Evolutionary conservation across 2,329 filamentous ascomycete genomes (phyloP), one percentile per base, ranked within the genome.

Genomic region (Aschersonia sp.): DNA sequence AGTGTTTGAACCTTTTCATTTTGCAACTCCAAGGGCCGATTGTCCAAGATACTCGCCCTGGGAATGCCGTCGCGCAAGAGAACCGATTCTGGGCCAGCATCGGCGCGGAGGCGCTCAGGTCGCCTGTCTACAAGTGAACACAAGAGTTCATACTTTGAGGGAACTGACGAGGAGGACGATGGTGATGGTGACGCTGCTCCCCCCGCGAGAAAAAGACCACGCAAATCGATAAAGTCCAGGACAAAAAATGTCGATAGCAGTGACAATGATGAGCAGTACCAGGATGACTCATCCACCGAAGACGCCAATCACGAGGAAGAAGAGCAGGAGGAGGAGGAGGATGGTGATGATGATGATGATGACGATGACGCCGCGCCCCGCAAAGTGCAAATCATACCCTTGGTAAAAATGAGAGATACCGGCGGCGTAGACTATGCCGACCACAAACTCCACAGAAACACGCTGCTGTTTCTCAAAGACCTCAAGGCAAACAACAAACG

Each of bases 401-500:
- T 67, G 30, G 63, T 61, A 45, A 58, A 64, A 53, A 48, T 67
- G 53, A 55, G 65, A 22, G 61, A 61, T 6, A 55, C 54, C 5
- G 61, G 57, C 1, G 62, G 60, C 11, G 53, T 66, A 5, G 55
- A 70, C 2, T 81, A 81, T 50, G 65, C 67, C 35, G 72, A 78
- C 39, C 60, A 69, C 29, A 70, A 63, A 30, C 51, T 81, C 5
- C 78, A 81, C 53, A 67, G 66, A 31, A 81, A 81, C 51, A 80
- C 78, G 0, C 51, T 80, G 43, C 61, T 70, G 1, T 81, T 81
- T 54, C 64, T 82, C 40, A 64, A 62, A 41, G 77, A 81, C 46
- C 66, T 82, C 39, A 78, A 75, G 56, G 71, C 67, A 10, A 76
- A 81, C 55, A 82, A 82, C 54, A 65, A 71, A 50, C 66, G 78